Percentiles rank a stretch among this genome's conserved stretches.
Evolutionary conservation across 768 basidiomycete species (phyloP).

Genomic region (Boletellus ananas): DNA sequence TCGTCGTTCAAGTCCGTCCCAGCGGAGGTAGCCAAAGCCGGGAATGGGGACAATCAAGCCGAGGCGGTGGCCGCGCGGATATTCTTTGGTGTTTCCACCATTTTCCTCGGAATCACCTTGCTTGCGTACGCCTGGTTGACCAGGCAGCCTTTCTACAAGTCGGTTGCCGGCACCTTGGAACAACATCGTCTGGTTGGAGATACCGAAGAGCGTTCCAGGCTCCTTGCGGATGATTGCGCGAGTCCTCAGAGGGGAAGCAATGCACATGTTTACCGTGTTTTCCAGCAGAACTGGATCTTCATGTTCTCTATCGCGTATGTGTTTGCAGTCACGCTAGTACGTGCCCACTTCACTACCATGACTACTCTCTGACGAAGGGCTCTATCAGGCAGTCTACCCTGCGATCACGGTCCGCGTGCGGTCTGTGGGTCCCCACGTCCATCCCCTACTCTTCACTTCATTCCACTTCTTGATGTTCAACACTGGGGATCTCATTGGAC

Average conservation of each 20-base stretch:
- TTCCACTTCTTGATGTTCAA: conserved; percentile 78
- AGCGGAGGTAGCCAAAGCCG: conserved; percentile 17
- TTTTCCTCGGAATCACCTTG: conserved; percentile 58
- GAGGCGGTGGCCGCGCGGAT: conserved; percentile 68
- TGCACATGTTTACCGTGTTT: conserved; percentile 47
- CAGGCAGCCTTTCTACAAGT: conserved; percentile 55
- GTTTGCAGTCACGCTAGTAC: conserved; percentile 76
- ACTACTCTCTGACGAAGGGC: neutral
- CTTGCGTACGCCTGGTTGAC: conserved; percentile 55
- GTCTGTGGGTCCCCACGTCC: conserved; percentile 59
- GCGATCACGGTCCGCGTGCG: conserved; percentile 76
- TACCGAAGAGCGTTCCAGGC: conserved; percentile 27
- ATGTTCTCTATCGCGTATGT: conserved; percentile 73
- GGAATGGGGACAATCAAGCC: conserved; percentile 38
- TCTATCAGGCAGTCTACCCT: conserved; percentile 74
- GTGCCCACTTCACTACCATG: conserved; percentile 16
- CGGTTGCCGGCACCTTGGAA: conserved; percentile 48
- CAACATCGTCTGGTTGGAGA: conserved; percentile 23
- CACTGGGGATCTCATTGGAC: conserved; percentile 66
- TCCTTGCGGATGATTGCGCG: conserved; percentile 34
- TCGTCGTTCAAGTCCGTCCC: conserved; percentile 29
- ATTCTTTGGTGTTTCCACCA: conserved; percentile 68
- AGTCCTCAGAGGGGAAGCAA: conserved; percentile 34
- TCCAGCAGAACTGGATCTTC: conserved; percentile 62
- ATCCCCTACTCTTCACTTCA: conserved; percentile 80